Conservation (phyloP, 1,284 basidiomycete genomes). For the Gymnopus androsaceus region DNA sequence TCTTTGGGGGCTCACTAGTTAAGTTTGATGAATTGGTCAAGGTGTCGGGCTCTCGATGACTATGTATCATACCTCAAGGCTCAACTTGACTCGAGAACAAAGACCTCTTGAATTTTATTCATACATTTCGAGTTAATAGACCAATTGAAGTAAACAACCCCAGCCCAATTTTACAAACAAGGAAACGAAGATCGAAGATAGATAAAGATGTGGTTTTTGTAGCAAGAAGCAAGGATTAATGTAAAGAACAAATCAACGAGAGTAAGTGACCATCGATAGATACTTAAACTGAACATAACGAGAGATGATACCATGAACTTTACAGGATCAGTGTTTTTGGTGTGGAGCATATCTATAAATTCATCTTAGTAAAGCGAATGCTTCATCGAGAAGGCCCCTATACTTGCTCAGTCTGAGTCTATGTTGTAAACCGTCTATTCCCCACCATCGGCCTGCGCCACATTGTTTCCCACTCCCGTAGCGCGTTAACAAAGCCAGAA, state of each 20-base stretch:
- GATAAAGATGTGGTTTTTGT: neutral
- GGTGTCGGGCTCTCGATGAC: constrained; percentile 15
- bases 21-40: constrained; percentile 69
- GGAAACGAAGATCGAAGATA: neutral
- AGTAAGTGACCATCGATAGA: no score
- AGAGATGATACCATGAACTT: no score
- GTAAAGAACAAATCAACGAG: no score
- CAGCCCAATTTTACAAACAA: neutral
- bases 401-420: neutral
- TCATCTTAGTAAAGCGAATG: no score
- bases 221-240: neutral
- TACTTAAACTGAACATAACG: no score
- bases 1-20: constrained; percentile 80
- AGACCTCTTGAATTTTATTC: no score
- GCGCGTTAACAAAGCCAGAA: constrained; percentile 54
- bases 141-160: neutral
- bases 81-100: no score
- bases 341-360: no score
- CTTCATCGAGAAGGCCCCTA: neutral
- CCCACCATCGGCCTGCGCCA: constrained; percentile 10
- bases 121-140: no score
- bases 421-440: constrained; percentile 10
- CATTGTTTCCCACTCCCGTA: constrained; percentile 53
- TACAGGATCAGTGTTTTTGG: no score
- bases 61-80: neutral